A percentile compares a stretch with the other conserved stretches of the same genome.
These are phyloP conservation scores for Solanum piurae DNA, from an alignment of 257 asterid species.

Conservation along the genomic window DNA sequence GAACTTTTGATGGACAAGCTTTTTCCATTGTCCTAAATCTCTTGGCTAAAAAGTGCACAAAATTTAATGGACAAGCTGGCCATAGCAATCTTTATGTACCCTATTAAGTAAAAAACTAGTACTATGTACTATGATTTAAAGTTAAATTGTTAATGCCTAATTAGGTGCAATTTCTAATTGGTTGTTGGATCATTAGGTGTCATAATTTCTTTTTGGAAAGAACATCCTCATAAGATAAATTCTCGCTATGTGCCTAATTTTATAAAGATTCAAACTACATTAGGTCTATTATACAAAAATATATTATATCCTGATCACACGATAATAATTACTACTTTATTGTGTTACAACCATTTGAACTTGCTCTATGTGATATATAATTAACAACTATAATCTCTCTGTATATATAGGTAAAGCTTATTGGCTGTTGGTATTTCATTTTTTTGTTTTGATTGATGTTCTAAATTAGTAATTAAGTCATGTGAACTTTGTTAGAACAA, in stretches of 20 bases:
- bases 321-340: background rate
- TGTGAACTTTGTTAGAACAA: background rate
- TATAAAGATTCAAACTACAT: accelerated
- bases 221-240: background rate
- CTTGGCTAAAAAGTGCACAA: background rate
- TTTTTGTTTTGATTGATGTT: background rate
- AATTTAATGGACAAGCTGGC: background rate
- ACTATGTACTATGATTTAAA: background rate
- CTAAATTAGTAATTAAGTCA: background rate
- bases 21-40: background rate
- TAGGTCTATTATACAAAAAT: background rate
- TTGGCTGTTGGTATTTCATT: background rate
- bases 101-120: background rate
- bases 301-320: background rate
- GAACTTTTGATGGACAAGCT: background rate
- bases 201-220: background rate
- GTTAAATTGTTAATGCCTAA: background rate
- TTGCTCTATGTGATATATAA: background rate
- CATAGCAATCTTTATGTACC: background rate
- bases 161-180: background rate
- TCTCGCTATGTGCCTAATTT: background rate
- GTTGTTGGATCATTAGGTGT: background rate
- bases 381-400: too few species aligned
- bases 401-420: background rate
- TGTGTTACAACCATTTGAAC: background rate